A percentile compares a stretch with the other conserved stretches of the same genome.
These are phyloP conservation scores for Sclerotinia nivalis DNA, from an alignment of 2,329 filamentous ascomycete species.

Conservation along the genomic window DNA sequence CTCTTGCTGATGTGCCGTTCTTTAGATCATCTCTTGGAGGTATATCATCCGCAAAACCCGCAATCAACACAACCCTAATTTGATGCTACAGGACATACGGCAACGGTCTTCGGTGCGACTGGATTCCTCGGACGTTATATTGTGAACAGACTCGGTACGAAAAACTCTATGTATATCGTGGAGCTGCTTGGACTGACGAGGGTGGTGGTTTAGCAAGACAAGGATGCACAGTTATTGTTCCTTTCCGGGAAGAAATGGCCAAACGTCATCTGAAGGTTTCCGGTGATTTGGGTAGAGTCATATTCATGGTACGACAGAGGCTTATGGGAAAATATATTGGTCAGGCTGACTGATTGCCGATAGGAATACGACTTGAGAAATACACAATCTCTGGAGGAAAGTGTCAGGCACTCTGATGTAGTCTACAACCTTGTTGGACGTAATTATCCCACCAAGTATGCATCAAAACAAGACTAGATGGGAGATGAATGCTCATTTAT, in stretches of 20 bases:
- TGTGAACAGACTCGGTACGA: slow-evolving; percentile 83
- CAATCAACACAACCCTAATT: slow-evolving; percentile 30
- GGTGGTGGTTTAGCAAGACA: slow-evolving; percentile 64
- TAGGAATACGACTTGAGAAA: slow-evolving; percentile 95
- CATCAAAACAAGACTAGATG: slow-evolving; percentile 22
- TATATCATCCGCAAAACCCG: slow-evolving; percentile 46
- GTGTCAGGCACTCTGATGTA: slow-evolving; percentile 93
- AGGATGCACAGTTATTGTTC: slow-evolving; percentile 91
- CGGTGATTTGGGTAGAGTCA: slow-evolving; percentile 88
- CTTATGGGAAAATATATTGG: neutral
- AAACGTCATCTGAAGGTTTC: slow-evolving; percentile 95
- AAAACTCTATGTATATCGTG: neutral
- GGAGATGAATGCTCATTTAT: slow-evolving; percentile 39
- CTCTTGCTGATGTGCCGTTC: slow-evolving; percentile 38
- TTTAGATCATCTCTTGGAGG: slow-evolving; percentile 81
- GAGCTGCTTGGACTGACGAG: slow-evolving; percentile 31
- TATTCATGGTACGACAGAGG: slow-evolving; percentile 66
- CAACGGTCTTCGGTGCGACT: slow-evolving; percentile 96
- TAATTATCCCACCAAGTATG: slow-evolving; percentile 92
- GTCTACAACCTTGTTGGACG: slow-evolving; percentile 96
- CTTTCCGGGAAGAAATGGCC: slow-evolving; percentile 95
- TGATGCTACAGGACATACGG: slow-evolving; percentile 72
- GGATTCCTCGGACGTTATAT: slow-evolving; percentile 96
- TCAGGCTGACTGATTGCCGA: neutral
- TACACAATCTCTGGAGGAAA: slow-evolving; percentile 93